Conservation (phyloP, 352 stramenopile species). For the Globisporangium perplexum region DNA sequence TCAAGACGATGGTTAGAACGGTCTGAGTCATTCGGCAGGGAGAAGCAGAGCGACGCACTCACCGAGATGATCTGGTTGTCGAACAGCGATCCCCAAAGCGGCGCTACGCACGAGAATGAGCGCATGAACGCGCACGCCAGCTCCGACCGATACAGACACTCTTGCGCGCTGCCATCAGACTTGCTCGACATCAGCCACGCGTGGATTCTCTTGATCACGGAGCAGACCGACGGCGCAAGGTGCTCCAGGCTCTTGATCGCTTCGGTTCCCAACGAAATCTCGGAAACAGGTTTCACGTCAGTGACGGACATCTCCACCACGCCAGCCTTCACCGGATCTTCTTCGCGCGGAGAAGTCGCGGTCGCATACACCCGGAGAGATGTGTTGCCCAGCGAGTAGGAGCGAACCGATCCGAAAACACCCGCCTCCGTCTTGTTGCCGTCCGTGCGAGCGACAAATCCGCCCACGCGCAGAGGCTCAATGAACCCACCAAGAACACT, state of each 20-base stretch:
- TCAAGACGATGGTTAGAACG: too few species aligned
- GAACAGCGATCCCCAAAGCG: constrained; percentile 44
- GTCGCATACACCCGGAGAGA: constrained; percentile 10
- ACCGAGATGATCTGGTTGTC: constrained; percentile 61
- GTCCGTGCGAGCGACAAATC: constrained; percentile 19
- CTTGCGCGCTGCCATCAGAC: constrained; percentile 6
- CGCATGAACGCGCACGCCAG: constrained; percentile 48
- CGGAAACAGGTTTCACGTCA: constrained; percentile 21
- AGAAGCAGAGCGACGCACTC: constrained; percentile 4
- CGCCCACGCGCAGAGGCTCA: constrained; percentile 32
- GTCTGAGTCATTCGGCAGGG: too few species aligned
- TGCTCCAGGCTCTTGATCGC: constrained; percentile 26
- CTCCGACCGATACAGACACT: constrained; percentile 33
- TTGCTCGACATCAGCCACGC: constrained; percentile 22
- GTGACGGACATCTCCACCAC: constrained; percentile 10
- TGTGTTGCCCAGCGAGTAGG: constrained; percentile 36
- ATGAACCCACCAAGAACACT: constrained; percentile 44
- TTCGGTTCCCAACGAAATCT: constrained; percentile 19
- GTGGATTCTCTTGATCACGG: constrained; percentile 34
- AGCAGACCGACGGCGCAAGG: constrained; percentile 28
- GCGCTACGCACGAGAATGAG: constrained; percentile 41
- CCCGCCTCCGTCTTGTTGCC: constrained; percentile 4
- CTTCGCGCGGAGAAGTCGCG: not conserved
- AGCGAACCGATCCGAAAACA: constrained; percentile 18
- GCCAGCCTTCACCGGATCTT: not conserved